Evolutionary conservation across 352 stramenopile species (phyloP).

Genomic region (Bremia lactucae): DNA sequence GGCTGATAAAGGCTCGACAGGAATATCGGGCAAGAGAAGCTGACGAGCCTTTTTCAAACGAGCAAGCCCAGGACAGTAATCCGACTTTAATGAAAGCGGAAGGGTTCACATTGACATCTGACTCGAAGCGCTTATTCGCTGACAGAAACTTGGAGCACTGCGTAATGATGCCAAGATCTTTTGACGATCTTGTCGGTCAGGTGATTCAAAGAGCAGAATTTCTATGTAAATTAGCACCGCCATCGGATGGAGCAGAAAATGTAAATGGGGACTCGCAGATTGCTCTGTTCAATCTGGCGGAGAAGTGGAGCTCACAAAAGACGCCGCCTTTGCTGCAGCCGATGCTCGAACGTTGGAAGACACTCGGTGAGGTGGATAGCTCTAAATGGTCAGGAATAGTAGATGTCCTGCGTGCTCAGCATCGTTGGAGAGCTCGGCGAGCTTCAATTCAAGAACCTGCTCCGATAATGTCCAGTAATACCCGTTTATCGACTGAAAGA

Average conservation of each 20-base stretch:
- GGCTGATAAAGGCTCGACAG: constrained; percentile 74
- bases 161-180: constrained; percentile 48
- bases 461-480: not conserved
- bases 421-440: constrained; percentile 43
- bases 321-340: constrained; percentile 72
- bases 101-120: too few relatives aligned
- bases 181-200: constrained; percentile 56
- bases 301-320: constrained; percentile 81
- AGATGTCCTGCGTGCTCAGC: constrained; percentile 66
- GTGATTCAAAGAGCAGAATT: constrained; percentile 64
- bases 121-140: constrained; percentile 9
- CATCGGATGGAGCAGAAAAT: constrained; percentile 56
- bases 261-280: constrained; percentile 57
- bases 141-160: constrained; percentile 45
- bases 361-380: constrained; percentile 55
- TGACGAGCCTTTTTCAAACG: constrained; percentile 21
- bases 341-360: constrained; percentile 83
- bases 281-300: constrained; percentile 68
- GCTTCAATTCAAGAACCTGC: constrained; percentile 29
- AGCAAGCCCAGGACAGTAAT: not conserved
- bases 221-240: constrained; percentile 58
- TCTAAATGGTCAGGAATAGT: constrained; percentile 83
- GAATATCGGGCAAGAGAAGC: constrained; percentile 58
- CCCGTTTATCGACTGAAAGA: constrained; percentile 1
- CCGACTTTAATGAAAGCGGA: not conserved